phyloP scores from a whole-genome alignment of 192 early-diverging fungal genomes.

The Bifiguratus adelaidae region DNA sequence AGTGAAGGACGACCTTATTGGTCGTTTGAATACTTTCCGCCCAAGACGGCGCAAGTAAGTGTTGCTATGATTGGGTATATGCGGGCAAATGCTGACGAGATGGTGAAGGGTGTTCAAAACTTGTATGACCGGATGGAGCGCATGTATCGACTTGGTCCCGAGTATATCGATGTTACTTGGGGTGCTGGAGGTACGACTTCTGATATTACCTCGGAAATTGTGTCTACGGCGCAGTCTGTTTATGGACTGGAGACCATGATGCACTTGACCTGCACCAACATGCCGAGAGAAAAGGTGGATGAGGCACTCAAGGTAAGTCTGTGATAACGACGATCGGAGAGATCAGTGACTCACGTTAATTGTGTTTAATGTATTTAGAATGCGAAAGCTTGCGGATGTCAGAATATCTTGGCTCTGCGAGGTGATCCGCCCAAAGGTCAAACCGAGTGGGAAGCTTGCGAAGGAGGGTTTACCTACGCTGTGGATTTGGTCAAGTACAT shows the following conservation, averaged over 20 bases:
- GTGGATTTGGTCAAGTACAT: slow-evolving; percentile 88
- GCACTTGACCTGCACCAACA: slow-evolving; percentile 99
- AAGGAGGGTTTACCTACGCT: slow-evolving; percentile 83
- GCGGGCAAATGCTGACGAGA: too few species aligned
- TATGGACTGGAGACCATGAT: slow-evolving; percentile 94
- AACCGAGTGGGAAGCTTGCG: slow-evolving; percentile 67
- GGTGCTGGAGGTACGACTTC: slow-evolving; percentile 86
- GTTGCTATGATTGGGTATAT: too few species aligned
- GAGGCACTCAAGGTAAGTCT: slow-evolving; percentile 54
- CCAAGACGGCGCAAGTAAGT: slow-evolving; percentile 74
- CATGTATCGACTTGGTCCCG: slow-evolving; percentile 88
- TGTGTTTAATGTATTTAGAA: slow-evolving; percentile 24
- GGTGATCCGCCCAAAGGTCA: slow-evolving; percentile 88
- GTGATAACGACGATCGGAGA: not conserved
- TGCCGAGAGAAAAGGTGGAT: slow-evolving; percentile 83
- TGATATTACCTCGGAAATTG: slow-evolving; percentile 82
- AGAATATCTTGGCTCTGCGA: slow-evolving; percentile 94
- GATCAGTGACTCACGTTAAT: not conserved
- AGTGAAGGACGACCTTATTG: slow-evolving; percentile 60
- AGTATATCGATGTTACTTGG: slow-evolving; percentile 82
- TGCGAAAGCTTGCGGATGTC: slow-evolving; percentile 87
- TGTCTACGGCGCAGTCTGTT: slow-evolving; percentile 79
- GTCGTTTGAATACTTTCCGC: slow-evolving; percentile 98
- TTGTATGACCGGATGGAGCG: slow-evolving; percentile 95
- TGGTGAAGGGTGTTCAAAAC: slow-evolving; percentile 90